phyloP scores from a whole-genome alignment of 2,329 filamentous ascomycete genomes.

The Cytospora piceae region DNA sequence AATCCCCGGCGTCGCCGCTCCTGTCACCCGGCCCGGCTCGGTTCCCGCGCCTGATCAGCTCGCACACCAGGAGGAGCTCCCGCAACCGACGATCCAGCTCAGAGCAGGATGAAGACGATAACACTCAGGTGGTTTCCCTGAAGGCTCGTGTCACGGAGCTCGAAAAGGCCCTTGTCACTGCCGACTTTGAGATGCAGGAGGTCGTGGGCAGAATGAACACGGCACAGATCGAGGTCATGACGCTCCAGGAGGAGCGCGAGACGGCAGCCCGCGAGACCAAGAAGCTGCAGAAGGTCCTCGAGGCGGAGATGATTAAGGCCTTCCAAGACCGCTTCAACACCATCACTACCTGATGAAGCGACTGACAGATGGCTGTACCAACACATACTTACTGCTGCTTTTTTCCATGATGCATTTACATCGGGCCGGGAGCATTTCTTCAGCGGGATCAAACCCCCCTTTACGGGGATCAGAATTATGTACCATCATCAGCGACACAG shows the following conservation, averaged over 20 bases:
- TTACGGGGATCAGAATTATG: background rate
- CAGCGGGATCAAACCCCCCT: conserved; percentile 7
- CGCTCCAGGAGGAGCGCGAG: conserved; percentile 75
- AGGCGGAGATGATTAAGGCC: conserved; percentile 64
- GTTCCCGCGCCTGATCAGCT: conserved; percentile 31
- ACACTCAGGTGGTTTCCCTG: conserved; percentile 73
- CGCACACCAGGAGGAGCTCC: conserved; percentile 27
- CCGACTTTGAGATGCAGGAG: conserved; percentile 81
- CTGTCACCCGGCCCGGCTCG: conserved; percentile 26
- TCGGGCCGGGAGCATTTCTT: conserved; percentile 17
- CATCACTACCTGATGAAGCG: conserved; percentile 31
- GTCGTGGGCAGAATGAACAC: conserved; percentile 81
- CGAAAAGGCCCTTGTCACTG: conserved; percentile 76
- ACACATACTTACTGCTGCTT: background rate
- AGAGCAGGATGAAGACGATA: conserved; percentile 74
- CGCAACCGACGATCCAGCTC: conserved; percentile 47
- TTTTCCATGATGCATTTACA: conserved; percentile 30
- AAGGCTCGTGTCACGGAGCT: conserved; percentile 81
- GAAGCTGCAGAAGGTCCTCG: conserved; percentile 68
- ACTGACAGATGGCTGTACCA: background rate
- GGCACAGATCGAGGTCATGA: conserved; percentile 81
- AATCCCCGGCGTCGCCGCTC: conserved; percentile 61
- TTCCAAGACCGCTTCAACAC: conserved; percentile 47
- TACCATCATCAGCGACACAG: conserved; percentile 18
- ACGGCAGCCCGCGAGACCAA: conserved; percentile 73